Conservation (phyloP, 306 rosid species). For the Vigna mungo region DNA sequence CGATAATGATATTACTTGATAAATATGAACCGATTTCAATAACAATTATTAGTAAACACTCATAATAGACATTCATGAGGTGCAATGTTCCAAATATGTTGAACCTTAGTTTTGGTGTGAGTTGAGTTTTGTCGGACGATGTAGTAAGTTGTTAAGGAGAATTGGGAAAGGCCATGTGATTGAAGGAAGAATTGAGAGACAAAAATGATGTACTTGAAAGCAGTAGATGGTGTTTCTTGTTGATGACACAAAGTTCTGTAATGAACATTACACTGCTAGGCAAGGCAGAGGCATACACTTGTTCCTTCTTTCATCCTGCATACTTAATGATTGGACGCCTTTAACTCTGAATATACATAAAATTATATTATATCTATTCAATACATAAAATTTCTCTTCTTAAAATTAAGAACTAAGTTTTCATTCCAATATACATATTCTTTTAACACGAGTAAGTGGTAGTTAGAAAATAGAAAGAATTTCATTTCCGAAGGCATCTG, state of each 20-base stretch:
- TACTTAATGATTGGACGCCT: neutral
- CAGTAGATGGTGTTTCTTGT: conserved; percentile 1
- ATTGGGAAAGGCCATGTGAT: neutral
- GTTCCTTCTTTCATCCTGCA: neutral
- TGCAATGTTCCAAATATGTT: neutral
- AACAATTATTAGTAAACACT: too few relatives aligned
- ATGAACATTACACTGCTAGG: neutral
- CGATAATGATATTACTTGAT: too few relatives aligned
- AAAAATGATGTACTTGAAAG: neutral
- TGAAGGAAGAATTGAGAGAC: neutral
- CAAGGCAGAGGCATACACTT: neutral
- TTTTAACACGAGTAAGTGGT: too few relatives aligned
- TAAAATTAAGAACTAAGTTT: too few relatives aligned
- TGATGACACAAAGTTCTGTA: neutral
- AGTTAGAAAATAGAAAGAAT: too few relatives aligned
- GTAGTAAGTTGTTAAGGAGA: neutral
- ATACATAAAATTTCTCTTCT: too few relatives aligned
- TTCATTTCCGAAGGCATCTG: too few relatives aligned
- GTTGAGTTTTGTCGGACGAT: neutral
- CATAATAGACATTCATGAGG: neutral
- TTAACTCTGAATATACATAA: too few relatives aligned
- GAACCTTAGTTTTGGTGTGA: neutral
- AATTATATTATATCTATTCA: too few relatives aligned
- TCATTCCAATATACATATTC: too few relatives aligned
- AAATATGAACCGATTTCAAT: too few relatives aligned